Conservation (phyloP, 768 basidiomycete species). For the Galerina marginata region DNA sequence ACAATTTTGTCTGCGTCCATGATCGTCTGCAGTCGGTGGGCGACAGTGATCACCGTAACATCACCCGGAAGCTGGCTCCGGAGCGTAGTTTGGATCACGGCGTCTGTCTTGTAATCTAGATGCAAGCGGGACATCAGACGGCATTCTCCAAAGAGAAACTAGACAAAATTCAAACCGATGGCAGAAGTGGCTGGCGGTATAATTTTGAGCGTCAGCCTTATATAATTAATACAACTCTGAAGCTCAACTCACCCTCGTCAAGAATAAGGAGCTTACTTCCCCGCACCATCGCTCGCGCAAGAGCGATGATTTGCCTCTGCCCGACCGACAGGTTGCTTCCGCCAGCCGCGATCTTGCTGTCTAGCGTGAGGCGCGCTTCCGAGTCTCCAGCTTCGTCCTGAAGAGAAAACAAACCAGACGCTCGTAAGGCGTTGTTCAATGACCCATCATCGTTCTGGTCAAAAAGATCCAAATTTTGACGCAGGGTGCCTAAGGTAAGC, state of each 20-base stretch:
- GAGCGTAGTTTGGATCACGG: slow-evolving; percentile 73
- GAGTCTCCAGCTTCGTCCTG: slow-evolving; percentile 43
- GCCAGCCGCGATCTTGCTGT: slow-evolving; percentile 52
- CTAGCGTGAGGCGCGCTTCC: slow-evolving; percentile 52
- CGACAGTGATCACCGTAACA: slow-evolving; percentile 68
- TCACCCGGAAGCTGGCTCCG: slow-evolving; percentile 65
- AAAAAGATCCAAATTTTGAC: slow-evolving; percentile 75
- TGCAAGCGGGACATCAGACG: not conserved
- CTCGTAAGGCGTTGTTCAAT: slow-evolving; percentile 43
- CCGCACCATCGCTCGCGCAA: slow-evolving; percentile 66
- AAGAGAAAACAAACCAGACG: slow-evolving; percentile 46
- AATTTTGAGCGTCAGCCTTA: not conserved
- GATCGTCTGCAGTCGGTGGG: slow-evolving; percentile 72
- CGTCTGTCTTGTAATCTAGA: slow-evolving; percentile 66
- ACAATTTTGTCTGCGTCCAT: slow-evolving; percentile 69
- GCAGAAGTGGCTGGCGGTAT: slow-evolving; percentile 46
- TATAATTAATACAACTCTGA: no score
- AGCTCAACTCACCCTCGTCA: slow-evolving; percentile 54
- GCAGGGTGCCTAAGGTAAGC: slow-evolving; percentile 55
- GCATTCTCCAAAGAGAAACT: not conserved
- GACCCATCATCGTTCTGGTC: slow-evolving; percentile 57
- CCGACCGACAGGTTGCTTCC: slow-evolving; percentile 80
- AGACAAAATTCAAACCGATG: slow-evolving; percentile 41
- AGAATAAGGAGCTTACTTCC: slow-evolving; percentile 65
- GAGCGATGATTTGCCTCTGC: slow-evolving; percentile 73